Percentiles rank a stretch among this genome's conserved stretches.
These are phyloP conservation scores for Lactarius hengduanensis DNA, from an alignment of 768 basidiomycete genomes.

Conservation along the genomic window DNA sequence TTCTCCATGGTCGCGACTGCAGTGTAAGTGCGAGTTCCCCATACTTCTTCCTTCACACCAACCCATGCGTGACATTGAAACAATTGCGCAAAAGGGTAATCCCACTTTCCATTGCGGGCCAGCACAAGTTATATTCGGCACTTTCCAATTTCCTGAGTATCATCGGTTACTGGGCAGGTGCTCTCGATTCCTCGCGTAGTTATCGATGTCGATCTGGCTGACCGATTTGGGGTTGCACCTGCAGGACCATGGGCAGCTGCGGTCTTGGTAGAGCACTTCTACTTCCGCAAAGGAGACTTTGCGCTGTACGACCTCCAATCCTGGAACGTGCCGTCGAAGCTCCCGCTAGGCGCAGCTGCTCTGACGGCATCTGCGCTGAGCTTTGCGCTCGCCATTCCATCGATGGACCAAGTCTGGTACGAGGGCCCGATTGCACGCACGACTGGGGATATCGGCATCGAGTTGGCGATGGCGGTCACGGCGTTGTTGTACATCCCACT, in stretches of 20 bases:
- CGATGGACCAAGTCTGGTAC: slow-evolving; percentile 72
- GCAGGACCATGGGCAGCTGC: slow-evolving; percentile 51
- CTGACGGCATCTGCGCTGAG: slow-evolving; percentile 49
- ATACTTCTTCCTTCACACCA: no score
- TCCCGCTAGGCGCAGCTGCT: slow-evolving; percentile 67
- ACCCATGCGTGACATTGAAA: not conserved
- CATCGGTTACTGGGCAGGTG: slow-evolving; percentile 45
- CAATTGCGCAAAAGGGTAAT: slow-evolving; percentile 45
- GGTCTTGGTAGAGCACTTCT: slow-evolving; percentile 62
- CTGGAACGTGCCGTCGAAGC: slow-evolving; percentile 53
- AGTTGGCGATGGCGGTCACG: slow-evolving; percentile 53
- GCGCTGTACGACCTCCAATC: slow-evolving; percentile 45
- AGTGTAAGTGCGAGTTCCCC: slow-evolving; percentile 46
- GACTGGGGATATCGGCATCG: slow-evolving; percentile 72
- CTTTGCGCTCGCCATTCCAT: slow-evolving; percentile 58
- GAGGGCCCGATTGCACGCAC: slow-evolving; percentile 61
- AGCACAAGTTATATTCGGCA: slow-evolving; percentile 59
- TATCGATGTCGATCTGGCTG: slow-evolving; percentile 32
- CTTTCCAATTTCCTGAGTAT: slow-evolving; percentile 68
- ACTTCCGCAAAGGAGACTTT: slow-evolving; percentile 56
- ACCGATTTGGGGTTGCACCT: slow-evolving; percentile 49
- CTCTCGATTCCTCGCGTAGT: not conserved
- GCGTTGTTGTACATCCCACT: slow-evolving; percentile 53
- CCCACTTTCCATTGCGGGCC: slow-evolving; percentile 69
- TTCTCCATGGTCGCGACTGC: slow-evolving; percentile 65